Evolutionary conservation across 23 red algal genomes (phyloP), one percentile per base, ranked within the genome.

Genomic region (Gracilaria domingensis): DNA sequence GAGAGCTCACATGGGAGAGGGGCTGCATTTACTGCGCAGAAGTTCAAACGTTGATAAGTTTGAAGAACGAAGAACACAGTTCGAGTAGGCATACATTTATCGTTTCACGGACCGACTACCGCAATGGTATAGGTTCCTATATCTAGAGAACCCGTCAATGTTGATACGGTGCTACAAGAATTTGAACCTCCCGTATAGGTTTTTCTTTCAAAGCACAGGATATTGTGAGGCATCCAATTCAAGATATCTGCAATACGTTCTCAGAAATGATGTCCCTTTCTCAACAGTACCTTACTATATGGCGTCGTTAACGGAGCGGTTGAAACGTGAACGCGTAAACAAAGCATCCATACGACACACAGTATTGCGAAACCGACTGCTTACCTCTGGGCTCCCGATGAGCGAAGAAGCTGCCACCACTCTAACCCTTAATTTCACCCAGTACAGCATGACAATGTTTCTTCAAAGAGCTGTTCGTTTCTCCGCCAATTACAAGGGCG

Each of bases 91-190:
- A 0, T 80, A 56, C 40, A 56, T 80, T 54, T 53, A 20, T 8
- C 11, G 3, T 5, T 42, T 26, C 32, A 14, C 13, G 0, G 2
- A 57, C 13, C 4, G 13, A 33, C 75, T 49, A 9, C 75, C 75
- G 33, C 5, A 30, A 18, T 80, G 75, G 75, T 80, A 56, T 33
- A 80, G 56, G 45, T 80, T 56, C 40, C 42, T 80, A 2, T 80
- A 80, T 23, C 55, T 20, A 0, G 30, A 80, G 8, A 80, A 33
- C 18, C 30, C 17, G 12, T 34, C 29, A 17, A 18, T 54, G 0
- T 0, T 55, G 4, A 33, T 80, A 4, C 28, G 14, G 11, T 57
- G 34, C 23, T 80, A 80, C 45, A 49, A 34, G 28, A 33, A 80
- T 33, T 18, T 34, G 9, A 17, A 48, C 4, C 25, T 80, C 5